A percentile compares a stretch with the other conserved stretches of the same genome.
Evolutionary conservation across 129 eudicot species (phyloP).

Genomic region (Arctium minus): DNA sequence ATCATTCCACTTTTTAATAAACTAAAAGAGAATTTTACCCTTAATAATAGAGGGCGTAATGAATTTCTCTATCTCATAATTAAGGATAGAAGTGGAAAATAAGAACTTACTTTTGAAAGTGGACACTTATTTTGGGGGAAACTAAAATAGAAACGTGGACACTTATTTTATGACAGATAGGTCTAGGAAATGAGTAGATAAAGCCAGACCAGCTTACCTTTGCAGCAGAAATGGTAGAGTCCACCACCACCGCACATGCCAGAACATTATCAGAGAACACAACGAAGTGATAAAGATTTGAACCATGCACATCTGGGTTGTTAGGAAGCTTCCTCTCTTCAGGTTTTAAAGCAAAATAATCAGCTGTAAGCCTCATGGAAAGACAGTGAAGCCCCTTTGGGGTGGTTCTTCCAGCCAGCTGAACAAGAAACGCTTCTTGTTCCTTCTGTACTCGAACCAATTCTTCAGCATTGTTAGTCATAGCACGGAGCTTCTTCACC

Average conservation of each 20-base stretch:
- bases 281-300: constrained; percentile 57
- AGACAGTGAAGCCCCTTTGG: constrained; percentile 91
- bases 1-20: no score
- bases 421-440: constrained; percentile 57
- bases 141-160: neutral
- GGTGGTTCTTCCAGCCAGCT: constrained; percentile 77
- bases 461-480: constrained; percentile 75
- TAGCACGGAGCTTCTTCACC: constrained; percentile 73
- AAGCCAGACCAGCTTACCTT: constrained; percentile 46
- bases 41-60: no score
- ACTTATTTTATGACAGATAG: neutral
- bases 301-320: constrained; percentile 47
- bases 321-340: constrained; percentile 50
- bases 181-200: neutral
- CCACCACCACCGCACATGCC: constrained; percentile 90
- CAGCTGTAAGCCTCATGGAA: constrained; percentile 76
- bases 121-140: neutral
- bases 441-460: constrained; percentile 51
- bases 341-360: constrained; percentile 56
- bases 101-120: neutral
- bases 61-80: no score
- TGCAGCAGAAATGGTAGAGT: constrained; percentile 70
- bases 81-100: neutral
- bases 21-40: no score
- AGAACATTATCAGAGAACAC: constrained; percentile 86